These are phyloP conservation scores for Handroanthus guayacan DNA, from an alignment of 257 asterid genomes.

Conservation along the genomic window DNA sequence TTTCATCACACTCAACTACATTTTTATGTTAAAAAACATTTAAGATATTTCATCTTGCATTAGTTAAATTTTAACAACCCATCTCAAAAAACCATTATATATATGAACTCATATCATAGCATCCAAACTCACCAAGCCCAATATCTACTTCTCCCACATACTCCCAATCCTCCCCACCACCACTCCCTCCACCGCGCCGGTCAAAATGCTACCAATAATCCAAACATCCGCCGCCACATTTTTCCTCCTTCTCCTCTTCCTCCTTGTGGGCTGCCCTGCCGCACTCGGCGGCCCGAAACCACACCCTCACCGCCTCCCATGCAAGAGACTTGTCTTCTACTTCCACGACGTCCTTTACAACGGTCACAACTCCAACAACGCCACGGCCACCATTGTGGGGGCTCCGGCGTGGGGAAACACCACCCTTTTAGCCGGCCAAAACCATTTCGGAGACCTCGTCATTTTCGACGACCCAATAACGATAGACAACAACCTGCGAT, in stretches of 20 bases:
- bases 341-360: constrained; percentile 83
- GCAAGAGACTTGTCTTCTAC: constrained; percentile 60
- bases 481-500: constrained; percentile 63
- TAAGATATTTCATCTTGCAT: too few species aligned
- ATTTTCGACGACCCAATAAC: constrained; percentile 88
- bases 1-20: too few species aligned
- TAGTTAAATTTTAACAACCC: too few species aligned
- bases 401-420: constrained; percentile 73
- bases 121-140: neutral
- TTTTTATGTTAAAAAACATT: too few species aligned
- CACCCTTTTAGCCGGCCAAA: constrained; percentile 50
- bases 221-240: neutral
- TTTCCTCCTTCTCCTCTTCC: neutral
- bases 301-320: constrained; percentile 42
- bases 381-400: constrained; percentile 74
- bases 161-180: neutral
- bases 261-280: neutral
- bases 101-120: neutral
- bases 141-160: neutral
- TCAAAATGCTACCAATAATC: neutral
- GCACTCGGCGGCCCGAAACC: neutral
- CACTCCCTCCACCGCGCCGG: neutral
- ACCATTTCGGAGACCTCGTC: constrained; percentile 65
- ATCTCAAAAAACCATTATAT: too few species aligned
- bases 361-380: constrained; percentile 66